Percentiles rank a stretch among this genome's conserved stretches.
Evolutionary conservation across 2,329 filamentous ascomycete species (phyloP).

Genomic region (Polychaeton citri): DNA sequence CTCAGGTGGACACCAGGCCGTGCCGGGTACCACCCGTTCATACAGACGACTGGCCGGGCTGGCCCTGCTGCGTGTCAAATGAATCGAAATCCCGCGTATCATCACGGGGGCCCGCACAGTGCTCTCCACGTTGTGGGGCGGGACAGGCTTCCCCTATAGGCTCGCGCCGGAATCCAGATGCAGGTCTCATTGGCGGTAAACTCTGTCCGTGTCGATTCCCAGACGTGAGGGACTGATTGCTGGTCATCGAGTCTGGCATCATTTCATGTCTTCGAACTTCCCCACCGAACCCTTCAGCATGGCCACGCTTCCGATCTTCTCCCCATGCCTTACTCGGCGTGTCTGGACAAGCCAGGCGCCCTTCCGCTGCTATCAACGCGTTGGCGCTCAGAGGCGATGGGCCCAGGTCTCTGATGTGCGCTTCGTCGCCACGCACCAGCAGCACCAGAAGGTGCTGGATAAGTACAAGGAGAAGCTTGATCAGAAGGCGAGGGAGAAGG

Average conservation of each 20-base stretch:
- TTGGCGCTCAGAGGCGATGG: slow-evolving; percentile 57
- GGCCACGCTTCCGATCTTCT: not conserved
- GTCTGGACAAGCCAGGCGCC: slow-evolving; percentile 5
- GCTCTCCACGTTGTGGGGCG: not conserved
- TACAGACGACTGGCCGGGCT: too few species aligned
- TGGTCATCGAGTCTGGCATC: too few species aligned
- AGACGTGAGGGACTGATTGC: too few species aligned
- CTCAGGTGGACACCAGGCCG: too few species aligned
- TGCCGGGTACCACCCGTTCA: too few species aligned
- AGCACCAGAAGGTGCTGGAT: slow-evolving; percentile 53
- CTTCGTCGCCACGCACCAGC: slow-evolving; percentile 68
- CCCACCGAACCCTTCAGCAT: not conserved
- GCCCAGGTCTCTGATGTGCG: slow-evolving; percentile 86
- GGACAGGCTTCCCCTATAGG: not conserved
- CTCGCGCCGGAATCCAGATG: too few species aligned
- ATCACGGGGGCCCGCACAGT: too few species aligned
- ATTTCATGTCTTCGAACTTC: not conserved
- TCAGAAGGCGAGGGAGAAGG: slow-evolving; percentile 64
- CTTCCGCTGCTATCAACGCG: slow-evolving; percentile 8
- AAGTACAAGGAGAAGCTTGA: slow-evolving; percentile 82
- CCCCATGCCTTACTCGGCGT: not conserved
- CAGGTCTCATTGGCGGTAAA: too few species aligned
- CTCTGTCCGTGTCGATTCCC: too few species aligned
- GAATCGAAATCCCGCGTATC: too few species aligned
- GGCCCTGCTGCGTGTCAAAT: too few species aligned